phyloP scores from a whole-genome alignment of 2,329 filamentous ascomycete species.

The Colletotrichum sublineola region DNA sequence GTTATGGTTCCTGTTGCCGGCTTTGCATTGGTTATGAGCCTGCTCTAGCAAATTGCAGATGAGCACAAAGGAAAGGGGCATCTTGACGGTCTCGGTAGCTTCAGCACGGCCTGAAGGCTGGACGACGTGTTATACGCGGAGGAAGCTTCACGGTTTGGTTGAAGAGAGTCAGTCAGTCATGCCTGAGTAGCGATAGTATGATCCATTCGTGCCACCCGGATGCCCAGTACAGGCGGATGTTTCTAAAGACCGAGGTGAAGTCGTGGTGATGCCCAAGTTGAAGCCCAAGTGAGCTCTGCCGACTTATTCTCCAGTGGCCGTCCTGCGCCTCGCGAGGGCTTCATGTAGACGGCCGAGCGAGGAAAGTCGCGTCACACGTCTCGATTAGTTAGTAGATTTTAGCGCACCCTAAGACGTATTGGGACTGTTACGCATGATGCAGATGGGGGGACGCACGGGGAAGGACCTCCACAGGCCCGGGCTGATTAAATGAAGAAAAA shows the following conservation, averaged over 20 bases:
- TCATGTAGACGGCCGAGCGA: slow-evolving; percentile 20
- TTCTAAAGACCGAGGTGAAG: not conserved
- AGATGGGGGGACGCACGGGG: not conserved
- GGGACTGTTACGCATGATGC: not conserved
- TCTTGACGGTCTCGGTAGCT: slow-evolving; percentile 47
- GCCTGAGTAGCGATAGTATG: not conserved
- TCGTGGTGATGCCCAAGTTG: slow-evolving; percentile 22
- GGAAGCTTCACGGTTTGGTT: not conserved
- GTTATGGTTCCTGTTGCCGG: slow-evolving; percentile 49
- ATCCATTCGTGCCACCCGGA: not conserved
- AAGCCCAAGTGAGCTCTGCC: not conserved
- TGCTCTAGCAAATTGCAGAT: slow-evolving; percentile 81
- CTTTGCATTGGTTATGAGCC: slow-evolving; percentile 64
- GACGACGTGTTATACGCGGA: too few relatives aligned
- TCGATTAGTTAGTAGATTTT: slow-evolving; percentile 6
- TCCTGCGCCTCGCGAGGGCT: slow-evolving; percentile 32
- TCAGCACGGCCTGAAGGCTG: slow-evolving; percentile 17
- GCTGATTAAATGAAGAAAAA: slow-evolving; percentile 2
- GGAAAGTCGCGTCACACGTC: slow-evolving; percentile 38
- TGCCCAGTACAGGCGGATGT: not conserved
- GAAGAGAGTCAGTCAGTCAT: not conserved
- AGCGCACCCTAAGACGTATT: not conserved
- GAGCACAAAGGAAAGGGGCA: slow-evolving; percentile 77
- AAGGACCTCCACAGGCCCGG: slow-evolving; percentile 3
- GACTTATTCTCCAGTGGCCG: not conserved